phyloP scores from a whole-genome alignment of 1,284 basidiomycete species.

The Cutaneotrichosporon mucoides region DNA sequence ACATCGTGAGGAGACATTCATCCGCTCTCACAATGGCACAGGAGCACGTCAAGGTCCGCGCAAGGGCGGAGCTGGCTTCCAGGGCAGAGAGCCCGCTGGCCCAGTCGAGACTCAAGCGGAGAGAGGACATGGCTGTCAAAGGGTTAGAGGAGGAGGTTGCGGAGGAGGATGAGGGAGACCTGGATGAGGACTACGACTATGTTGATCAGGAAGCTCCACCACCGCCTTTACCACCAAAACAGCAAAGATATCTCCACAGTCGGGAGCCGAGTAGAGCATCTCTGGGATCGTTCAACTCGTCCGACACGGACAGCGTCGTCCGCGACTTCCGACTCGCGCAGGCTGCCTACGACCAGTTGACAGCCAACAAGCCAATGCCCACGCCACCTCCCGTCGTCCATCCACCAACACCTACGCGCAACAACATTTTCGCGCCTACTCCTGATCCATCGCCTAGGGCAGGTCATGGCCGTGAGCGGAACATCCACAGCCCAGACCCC shows the following conservation, averaged over 20 bases:
- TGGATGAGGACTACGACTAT: background rate
- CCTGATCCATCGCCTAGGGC: conserved; percentile 11
- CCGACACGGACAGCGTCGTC: conserved; percentile 16
- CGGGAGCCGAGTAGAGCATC: conserved; percentile 8
- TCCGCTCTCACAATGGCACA: conserved; percentile 26
- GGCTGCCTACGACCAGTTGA: conserved; percentile 16
- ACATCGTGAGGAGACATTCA: conserved; percentile 50
- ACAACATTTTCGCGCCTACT: conserved; percentile 5
- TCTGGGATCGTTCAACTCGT: conserved; percentile 6
- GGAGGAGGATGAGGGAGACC: too few species aligned
- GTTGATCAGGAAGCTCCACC: background rate
- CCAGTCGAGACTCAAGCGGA: too few species aligned
- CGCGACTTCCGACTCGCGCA: conserved; percentile 19
- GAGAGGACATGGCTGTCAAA: background rate
- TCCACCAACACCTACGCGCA: background rate
- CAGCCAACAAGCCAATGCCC: conserved; percentile 1
- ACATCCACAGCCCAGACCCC: conserved; percentile 1
- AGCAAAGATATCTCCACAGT: conserved; percentile 6
- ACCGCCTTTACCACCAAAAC: background rate
- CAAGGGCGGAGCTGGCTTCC: conserved; percentile 17
- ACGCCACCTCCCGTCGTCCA: background rate
- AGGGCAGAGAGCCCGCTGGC: background rate
- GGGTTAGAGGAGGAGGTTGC: background rate
- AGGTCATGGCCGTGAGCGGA: background rate
- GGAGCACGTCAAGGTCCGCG: conserved; percentile 24